A percentile compares a stretch with the other conserved stretches of the same genome.
Evolutionary conservation across 805 yeast genomes (phyloP).

Genomic region (Sugiyamaella smithiae): DNA sequence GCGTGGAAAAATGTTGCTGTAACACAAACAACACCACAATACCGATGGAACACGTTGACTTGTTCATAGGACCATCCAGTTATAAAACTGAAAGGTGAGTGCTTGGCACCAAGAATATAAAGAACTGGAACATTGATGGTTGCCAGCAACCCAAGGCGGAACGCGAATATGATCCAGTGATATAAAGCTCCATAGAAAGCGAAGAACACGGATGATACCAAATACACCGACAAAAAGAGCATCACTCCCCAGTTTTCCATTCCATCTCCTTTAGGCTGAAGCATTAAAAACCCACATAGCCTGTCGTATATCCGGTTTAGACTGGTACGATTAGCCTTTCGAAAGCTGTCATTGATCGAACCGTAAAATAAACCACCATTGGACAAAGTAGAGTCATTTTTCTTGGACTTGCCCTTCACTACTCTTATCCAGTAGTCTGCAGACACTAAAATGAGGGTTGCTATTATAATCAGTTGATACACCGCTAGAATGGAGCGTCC

Average conservation of each 20-base stretch:
- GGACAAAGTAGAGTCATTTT: background rate
- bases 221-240: constrained; percentile 13
- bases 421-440: constrained; percentile 4
- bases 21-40: constrained; percentile 31
- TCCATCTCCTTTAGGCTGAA: constrained; percentile 19
- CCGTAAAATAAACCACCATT: background rate
- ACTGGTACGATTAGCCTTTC: background rate
- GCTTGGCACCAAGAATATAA: constrained; percentile 28
- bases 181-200: constrained; percentile 10
- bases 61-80: constrained; percentile 48
- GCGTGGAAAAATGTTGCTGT: constrained; percentile 19
- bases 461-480: constrained; percentile 11
- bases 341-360: background rate
- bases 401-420: background rate
- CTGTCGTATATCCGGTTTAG: background rate
- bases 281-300: constrained; percentile 12
- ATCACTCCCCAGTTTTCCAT: constrained; percentile 17
- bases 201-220: constrained; percentile 11
- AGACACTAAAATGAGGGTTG: background rate
- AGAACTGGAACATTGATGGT: constrained; percentile 24
- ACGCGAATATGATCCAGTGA: constrained; percentile 20
- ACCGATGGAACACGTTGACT: constrained; percentile 43
- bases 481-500: constrained; percentile 9
- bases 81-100: constrained; percentile 22
- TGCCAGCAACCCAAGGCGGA: constrained; percentile 25